These are phyloP conservation scores for Phytophthora capsici DNA, from an alignment of 352 stramenopile species.

Conservation along the genomic window DNA sequence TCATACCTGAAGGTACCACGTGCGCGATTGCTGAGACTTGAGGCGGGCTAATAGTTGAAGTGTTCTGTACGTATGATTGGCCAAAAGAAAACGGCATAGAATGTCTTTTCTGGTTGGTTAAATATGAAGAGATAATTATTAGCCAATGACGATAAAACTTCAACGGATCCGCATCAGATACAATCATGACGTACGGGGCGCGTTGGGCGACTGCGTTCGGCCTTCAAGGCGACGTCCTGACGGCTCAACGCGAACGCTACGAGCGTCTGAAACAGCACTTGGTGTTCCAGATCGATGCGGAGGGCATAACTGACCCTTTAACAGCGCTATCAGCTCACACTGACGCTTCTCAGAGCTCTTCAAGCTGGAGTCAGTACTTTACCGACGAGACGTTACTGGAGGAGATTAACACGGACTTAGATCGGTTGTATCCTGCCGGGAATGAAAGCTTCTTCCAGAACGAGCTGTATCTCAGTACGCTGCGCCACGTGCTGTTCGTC, in stretches of 20 bases:
- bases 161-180: slow-evolving; percentile 9
- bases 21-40: slow-evolving; percentile 8
- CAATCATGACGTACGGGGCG: slow-evolving; percentile 9
- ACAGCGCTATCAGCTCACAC: slow-evolving; percentile 33
- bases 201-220: slow-evolving; percentile 34
- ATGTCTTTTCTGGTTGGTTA: slow-evolving; percentile 2
- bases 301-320: slow-evolving; percentile 55
- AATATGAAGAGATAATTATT: neutral
- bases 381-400: slow-evolving; percentile 71
- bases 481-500: slow-evolving; percentile 83
- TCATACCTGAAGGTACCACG: neutral
- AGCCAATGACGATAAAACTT: no score
- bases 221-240: slow-evolving; percentile 19
- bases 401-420: slow-evolving; percentile 86
- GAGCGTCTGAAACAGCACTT: slow-evolving; percentile 61
- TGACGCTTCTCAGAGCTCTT: slow-evolving; percentile 7
- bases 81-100: neutral
- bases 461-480: slow-evolving; percentile 56
- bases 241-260: slow-evolving; percentile 52
- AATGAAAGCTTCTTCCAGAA: slow-evolving; percentile 86
- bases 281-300: slow-evolving; percentile 70
- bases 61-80: neutral
- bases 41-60: slow-evolving; percentile 6
- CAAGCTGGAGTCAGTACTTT: slow-evolving; percentile 70
- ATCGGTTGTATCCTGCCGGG: slow-evolving; percentile 73